These are phyloP conservation scores for Stenogyne calaminthoides DNA, from an alignment of 305 asterid genomes.

Conservation along the genomic window DNA sequence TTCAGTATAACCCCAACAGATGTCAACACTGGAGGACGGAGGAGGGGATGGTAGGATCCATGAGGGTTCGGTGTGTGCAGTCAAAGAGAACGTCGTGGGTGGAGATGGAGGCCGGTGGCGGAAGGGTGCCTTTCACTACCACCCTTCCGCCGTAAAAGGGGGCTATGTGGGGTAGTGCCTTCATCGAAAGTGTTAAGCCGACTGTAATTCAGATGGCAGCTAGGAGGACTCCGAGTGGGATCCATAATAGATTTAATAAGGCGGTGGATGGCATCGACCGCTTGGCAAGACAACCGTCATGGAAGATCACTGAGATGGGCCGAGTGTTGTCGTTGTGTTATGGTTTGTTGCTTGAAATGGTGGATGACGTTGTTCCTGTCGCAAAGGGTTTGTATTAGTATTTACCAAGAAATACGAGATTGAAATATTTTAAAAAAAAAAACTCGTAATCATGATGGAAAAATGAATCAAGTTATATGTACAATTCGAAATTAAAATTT, in stretches of 20 bases:
- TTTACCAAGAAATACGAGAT: neutral
- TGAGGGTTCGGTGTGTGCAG: slow-evolving; percentile 81
- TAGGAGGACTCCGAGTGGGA: slow-evolving; percentile 68
- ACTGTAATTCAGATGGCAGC: slow-evolving; percentile 55
- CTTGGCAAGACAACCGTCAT: slow-evolving; percentile 80
- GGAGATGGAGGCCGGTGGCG: slow-evolving; percentile 49
- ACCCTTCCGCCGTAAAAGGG: slow-evolving; percentile 65
- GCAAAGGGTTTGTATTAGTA: neutral
- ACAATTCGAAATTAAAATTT: neutral
- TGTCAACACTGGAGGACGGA: slow-evolving; percentile 72
- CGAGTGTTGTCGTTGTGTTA: slow-evolving; percentile 26
- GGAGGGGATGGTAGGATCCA: slow-evolving; percentile 89
- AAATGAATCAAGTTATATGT: neutral
- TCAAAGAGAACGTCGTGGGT: slow-evolving; percentile 71
- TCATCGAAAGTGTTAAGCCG: slow-evolving; percentile 61
- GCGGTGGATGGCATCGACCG: slow-evolving; percentile 77
- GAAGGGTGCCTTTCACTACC: slow-evolving; percentile 74
- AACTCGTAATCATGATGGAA: neutral
- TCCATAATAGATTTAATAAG: slow-evolving; percentile 69
- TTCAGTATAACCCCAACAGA: too few species aligned
- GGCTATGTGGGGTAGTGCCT: slow-evolving; percentile 46
- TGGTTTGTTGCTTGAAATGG: slow-evolving; percentile 31
- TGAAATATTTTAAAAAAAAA: too few species aligned
- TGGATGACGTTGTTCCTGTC: slow-evolving; percentile 49
- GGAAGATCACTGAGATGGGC: slow-evolving; percentile 85